Conservation (phyloP, 768 basidiomycete species). For the Hydnum rufescens region DNA sequence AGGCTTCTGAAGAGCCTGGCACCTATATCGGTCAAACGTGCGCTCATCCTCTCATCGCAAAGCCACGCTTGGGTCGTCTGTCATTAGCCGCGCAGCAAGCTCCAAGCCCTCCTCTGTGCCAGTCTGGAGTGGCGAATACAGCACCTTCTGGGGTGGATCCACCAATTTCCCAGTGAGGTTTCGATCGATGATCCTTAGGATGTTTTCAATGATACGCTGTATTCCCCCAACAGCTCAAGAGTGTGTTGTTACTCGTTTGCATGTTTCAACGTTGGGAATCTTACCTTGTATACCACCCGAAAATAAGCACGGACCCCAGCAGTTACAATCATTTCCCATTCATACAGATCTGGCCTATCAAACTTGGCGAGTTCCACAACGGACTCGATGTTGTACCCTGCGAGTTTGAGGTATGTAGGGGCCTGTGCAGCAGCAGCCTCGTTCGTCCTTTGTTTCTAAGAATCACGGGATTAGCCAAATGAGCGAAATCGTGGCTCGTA, state of each 20-base stretch:
- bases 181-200: slow-evolving; percentile 31
- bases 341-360: slow-evolving; percentile 19
- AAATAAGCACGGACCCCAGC: slow-evolving; percentile 37
- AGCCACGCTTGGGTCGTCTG: slow-evolving; percentile 25
- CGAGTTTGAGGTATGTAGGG: neutral
- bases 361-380: slow-evolving; percentile 18
- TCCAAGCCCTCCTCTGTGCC: slow-evolving; percentile 11
- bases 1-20: slow-evolving; percentile 21
- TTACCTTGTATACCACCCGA: slow-evolving; percentile 34
- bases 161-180: slow-evolving; percentile 25
- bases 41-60: slow-evolving; percentile 17
- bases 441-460: neutral
- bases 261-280: slow-evolving; percentile 1
- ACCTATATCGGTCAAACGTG: slow-evolving; percentile 19
- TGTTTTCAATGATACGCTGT: slow-evolving; percentile 35
- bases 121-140: slow-evolving; percentile 22
- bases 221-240: too few species aligned
- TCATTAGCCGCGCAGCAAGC: slow-evolving; percentile 22
- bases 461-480: too few species aligned
- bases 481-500: neutral
- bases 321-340: slow-evolving; percentile 31
- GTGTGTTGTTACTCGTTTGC: neutral
- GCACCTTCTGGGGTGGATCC: slow-evolving; percentile 17
- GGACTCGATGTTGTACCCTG: slow-evolving; percentile 5
- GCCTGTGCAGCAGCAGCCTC: neutral